These are phyloP conservation scores for Talaromyces islandicus DNA, from an alignment of 2,329 filamentous ascomycete species.

Conservation along the genomic window DNA sequence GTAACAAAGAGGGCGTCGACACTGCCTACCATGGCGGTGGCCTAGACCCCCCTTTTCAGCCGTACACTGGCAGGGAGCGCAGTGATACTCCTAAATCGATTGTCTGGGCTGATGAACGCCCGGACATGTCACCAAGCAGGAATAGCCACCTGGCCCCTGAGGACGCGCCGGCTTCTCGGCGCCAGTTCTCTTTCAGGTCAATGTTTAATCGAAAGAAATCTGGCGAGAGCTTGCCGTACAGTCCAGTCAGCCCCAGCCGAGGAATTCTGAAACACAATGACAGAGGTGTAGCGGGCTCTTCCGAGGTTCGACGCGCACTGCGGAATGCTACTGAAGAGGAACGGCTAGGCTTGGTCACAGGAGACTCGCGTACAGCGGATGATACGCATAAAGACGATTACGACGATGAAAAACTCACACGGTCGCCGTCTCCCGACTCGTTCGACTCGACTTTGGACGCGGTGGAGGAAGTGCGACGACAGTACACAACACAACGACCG, in stretches of 20 bases:
- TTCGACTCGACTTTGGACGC: constrained; percentile 15
- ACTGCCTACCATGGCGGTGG: constrained; percentile 27
- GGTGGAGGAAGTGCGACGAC: constrained; percentile 15
- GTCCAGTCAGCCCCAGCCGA: constrained; percentile 24
- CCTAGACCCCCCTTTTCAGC: constrained; percentile 20
- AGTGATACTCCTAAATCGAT: constrained; percentile 36
- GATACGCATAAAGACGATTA: constrained; percentile 14
- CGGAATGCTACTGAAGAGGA: constrained; percentile 73
- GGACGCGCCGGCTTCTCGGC: constrained; percentile 47
- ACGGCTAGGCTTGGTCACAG: constrained; percentile 72
- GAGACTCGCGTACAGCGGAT: constrained; percentile 45
- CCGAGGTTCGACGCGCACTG: constrained; percentile 18
- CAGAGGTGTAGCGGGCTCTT: constrained; percentile 21
- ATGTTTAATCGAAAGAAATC: constrained; percentile 58
- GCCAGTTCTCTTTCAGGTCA: constrained; percentile 90
- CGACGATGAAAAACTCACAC: constrained; percentile 23
- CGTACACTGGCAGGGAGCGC: constrained; percentile 14
- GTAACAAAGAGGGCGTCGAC: constrained; percentile 40
- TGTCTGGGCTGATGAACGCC: constrained; percentile 27
- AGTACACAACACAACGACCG: constrained; percentile 12
- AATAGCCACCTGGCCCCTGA: constrained; percentile 18
- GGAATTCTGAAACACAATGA: constrained; percentile 38
- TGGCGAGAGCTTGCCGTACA: constrained; percentile 16
- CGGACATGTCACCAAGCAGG: constrained; percentile 13
- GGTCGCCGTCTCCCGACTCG: constrained; percentile 15